phyloP scores from a whole-genome alignment of 2,329 filamentous ascomycete genomes.

The Alternaria tenuissima region DNA sequence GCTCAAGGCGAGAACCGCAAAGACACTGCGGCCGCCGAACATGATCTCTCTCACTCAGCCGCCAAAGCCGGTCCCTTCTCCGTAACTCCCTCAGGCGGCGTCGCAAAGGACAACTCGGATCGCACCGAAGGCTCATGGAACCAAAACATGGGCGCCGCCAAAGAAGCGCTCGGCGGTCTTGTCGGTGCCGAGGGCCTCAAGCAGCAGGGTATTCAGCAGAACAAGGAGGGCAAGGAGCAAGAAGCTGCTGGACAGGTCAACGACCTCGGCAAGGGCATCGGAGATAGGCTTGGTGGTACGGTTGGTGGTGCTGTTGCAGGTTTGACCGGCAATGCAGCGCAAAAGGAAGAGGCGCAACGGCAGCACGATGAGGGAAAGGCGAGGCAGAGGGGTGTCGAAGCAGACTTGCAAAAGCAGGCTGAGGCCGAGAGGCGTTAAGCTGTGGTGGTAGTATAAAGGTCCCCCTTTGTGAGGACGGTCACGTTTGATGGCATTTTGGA shows the following conservation, averaged over 20 bases:
- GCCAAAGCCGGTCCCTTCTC: constrained; percentile 77
- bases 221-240: constrained; percentile 78
- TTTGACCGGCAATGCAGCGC: constrained; percentile 73
- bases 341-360: constrained; percentile 70
- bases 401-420: constrained; percentile 77
- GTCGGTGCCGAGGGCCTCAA: constrained; percentile 80
- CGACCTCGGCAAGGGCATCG: constrained; percentile 73
- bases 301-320: constrained; percentile 76
- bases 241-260: constrained; percentile 83
- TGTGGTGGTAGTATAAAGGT: too few relatives aligned
- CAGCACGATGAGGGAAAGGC: constrained; percentile 86
- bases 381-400: constrained; percentile 81
- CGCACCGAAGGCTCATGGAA: constrained; percentile 80
- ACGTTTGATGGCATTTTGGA: background rate
- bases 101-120: constrained; percentile 75
- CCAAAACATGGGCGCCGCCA: constrained; percentile 86
- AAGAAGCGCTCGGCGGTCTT: constrained; percentile 80
- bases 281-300: constrained; percentile 68
- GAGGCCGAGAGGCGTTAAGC: constrained; percentile 15
- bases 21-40: constrained; percentile 69
- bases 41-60: constrained; percentile 78
- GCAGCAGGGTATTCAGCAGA: constrained; percentile 77
- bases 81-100: constrained; percentile 72
- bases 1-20: constrained; percentile 70
- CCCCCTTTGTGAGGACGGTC: background rate